Base-by-base conservation (phyloP, 495 filamentous ascomycete genomes). In the Amniculicola lignicola region DNA sequence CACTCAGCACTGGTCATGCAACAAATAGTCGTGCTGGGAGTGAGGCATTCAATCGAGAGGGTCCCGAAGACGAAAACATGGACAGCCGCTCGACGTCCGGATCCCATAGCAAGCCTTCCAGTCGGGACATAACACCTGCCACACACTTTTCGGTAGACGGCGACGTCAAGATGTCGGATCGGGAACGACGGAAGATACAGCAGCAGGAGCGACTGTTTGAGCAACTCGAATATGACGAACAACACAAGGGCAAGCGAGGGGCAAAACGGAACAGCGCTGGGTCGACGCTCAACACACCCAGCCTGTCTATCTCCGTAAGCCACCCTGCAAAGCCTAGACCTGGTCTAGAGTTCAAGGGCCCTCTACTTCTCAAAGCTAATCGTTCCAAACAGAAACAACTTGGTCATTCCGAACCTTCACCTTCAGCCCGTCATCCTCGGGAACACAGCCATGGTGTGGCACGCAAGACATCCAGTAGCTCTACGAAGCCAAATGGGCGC, bases 161-260 rank as follows among this genome's bases (percentile, higher is more conserved):
- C 41, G 82, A 72, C 62, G 72, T 72, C 1, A 89, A 88, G 64
- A 77, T 89, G 4, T 93, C 90, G 4, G 89, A 86, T 53, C 82
- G 91, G 14, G 91, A 96, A 61, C 88, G 88, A 69, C 81, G 88
- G 35, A 96, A 96, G 66, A 81, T 95, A 22, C 84, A 86, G 16
- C 86, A 87, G 68, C 78, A 89, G 14, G 90, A 96, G 66, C 87
- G 88, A 65, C 81, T 80, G 0, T 87, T 88, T 56, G 75, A 80
- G 51, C 77, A 82, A 49, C 77, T 85, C 70, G 83, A 86, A 45
- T 78, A 82, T 57, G 77, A 84, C 37, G 75, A 78, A 57, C 70
- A 72, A 54, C 70, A 66, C 36, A 79, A 76, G 7, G 65, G 69
- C 9, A 78, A 79, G 51, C 82, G 83, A 70, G 78, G 79, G 69